Base-by-base conservation (phyloP, 768 basidiomycete genomes). In the Cyathus striatus region DNA sequence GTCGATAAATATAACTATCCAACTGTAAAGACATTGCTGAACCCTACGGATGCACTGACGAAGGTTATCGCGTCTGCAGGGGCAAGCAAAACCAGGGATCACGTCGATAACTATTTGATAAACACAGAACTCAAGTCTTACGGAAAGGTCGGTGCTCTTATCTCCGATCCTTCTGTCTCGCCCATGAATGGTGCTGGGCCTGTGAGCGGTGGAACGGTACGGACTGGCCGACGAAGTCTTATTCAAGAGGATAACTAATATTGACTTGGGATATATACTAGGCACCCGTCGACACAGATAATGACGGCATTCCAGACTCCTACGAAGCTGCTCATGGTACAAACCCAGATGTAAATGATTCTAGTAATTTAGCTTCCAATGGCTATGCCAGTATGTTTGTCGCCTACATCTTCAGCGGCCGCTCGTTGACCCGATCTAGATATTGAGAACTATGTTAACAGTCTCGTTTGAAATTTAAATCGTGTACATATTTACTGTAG, bases 381-480 rank as follows among this genome's bases (percentile, higher is more conserved):
- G 63, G 64, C 13, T 65, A 64, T 44, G 62, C 61, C 3, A 62
- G 63, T 64, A 47, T 40, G 63, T 59, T 18, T 25, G n/a, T 14
- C 6, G 18, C 23, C 2, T 23, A 20, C 23, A 27, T 16, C 21
- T 27, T 18, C 14, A 1, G 40, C 30, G 14, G n/a, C 27, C 18
- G 17, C 38, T 22, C 30, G 41, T 40, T 13, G 43, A 18, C 23
- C 20, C 27, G 38, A n/a, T 22, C 32, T 30, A 64, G 63, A 64
- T 39, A 64, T 66, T 27, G 63, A 66, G 43, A 64, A 64, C 46
- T 65, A 63, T 37, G 52, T 60, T 46, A 65, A 65, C 42, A 64
- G 63, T 6, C 50, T 65, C 47, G 58, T 61, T 32, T 52, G 44
- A 46, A 44, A 13, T 23, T 26, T 40, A 38, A 47, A 21, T 33